A percentile compares a stretch with the other conserved stretches of the same genome.
Conservation (phyloP, 768 basidiomycete genomes). For the Saitozyma podzolica region DNA sequence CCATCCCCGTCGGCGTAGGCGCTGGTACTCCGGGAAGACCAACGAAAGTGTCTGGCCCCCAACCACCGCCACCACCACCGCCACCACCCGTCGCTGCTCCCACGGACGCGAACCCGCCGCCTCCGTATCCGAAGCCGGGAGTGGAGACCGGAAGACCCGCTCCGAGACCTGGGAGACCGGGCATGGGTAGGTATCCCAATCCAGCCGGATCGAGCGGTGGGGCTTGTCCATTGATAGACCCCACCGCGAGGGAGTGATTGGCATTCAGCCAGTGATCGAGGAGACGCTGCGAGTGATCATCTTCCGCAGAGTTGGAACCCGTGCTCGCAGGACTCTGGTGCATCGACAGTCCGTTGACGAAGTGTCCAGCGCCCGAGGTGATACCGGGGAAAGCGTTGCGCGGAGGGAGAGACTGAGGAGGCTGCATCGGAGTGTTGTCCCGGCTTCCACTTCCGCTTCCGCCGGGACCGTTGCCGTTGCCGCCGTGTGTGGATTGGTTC, state of each 20-base stretch:
- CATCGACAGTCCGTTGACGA: not conserved
- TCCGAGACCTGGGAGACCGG: too few relatives aligned
- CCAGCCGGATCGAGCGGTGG: constrained; percentile 13
- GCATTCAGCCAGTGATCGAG: constrained; percentile 51
- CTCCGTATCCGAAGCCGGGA: too few relatives aligned
- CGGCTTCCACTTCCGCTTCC: not conserved
- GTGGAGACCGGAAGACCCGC: too few relatives aligned
- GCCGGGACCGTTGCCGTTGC: not conserved
- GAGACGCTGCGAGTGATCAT: constrained; percentile 50
- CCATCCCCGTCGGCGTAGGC: too few relatives aligned
- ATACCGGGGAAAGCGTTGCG: too few relatives aligned
- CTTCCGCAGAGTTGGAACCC: constrained; percentile 23
- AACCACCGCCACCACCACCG: too few relatives aligned
- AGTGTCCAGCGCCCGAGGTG: not conserved
- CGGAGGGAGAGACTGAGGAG: too few relatives aligned
- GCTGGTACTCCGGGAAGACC: too few relatives aligned
- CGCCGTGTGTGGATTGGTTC: not conserved
- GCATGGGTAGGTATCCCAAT: not conserved
- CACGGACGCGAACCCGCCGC: too few relatives aligned
- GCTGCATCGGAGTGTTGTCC: too few relatives aligned
- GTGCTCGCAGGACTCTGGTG: constrained; percentile 9
- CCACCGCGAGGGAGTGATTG: constrained; percentile 46
- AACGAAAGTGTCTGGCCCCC: too few relatives aligned
- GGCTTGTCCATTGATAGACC: constrained; percentile 27
- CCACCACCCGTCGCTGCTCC: too few relatives aligned